A percentile compares a stretch with the other conserved stretches of the same genome.
Evolutionary conservation across 164 flowering plant genomes (phyloP).

Genomic region (Vitis cinerea): DNA sequence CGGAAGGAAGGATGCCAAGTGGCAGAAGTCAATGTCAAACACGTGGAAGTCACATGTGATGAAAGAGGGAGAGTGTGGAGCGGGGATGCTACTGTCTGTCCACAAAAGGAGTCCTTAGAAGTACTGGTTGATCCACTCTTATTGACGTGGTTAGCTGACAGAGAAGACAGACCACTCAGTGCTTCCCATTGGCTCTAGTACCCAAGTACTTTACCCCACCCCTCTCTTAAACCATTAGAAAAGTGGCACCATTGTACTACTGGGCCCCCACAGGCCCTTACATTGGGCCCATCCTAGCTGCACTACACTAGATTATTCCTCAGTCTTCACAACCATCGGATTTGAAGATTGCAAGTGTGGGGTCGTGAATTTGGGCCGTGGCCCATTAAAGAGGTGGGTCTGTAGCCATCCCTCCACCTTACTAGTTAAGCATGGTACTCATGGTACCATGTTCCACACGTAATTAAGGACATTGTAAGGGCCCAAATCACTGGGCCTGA

Average conservation of each 20-base stretch:
- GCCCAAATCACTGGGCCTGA: no score
- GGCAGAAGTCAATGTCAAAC: not conserved
- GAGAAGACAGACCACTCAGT: constrained; percentile 9
- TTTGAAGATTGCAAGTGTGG: no score
- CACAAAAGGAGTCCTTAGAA: constrained; percentile 1
- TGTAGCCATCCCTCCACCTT: no score
- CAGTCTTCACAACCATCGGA: no score
- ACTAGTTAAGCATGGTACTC: no score
- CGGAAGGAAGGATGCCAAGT: not conserved
- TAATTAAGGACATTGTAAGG: no score
- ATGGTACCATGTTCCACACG: no score
- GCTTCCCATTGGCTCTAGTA: constrained; percentile 11
- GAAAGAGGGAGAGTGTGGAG: not conserved
- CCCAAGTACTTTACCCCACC: constrained; percentile 1
- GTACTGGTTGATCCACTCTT: constrained; percentile 7
- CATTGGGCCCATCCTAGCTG: no score
- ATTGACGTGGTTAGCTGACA: constrained; percentile 6
- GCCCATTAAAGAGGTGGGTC: no score
- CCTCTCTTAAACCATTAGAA: not conserved
- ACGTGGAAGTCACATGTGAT: constrained; percentile 10
- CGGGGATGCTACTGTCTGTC: constrained; percentile 10
- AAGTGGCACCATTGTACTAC: not conserved
- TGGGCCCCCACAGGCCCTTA: no score
- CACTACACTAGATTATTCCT: no score
- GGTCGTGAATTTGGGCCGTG: no score